phyloP scores from a whole-genome alignment of 257 asterid genomes.

The Coffea canephora region DNA sequence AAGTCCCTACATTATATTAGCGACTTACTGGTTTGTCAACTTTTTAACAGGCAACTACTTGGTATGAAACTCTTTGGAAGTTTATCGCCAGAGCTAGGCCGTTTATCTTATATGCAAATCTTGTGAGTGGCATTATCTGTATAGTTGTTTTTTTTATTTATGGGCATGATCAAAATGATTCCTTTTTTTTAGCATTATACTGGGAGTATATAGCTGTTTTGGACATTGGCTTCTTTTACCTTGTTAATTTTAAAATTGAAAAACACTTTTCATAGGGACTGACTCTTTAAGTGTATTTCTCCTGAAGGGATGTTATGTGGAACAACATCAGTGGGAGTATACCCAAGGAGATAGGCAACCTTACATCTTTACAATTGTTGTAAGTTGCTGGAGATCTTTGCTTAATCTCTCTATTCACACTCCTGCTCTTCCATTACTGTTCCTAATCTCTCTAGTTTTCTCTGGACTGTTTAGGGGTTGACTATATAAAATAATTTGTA shows the following conservation, averaged over 20 bases:
- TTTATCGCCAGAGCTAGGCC: slow-evolving; percentile 82
- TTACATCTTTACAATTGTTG: slow-evolving; percentile 62
- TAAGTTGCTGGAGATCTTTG: slow-evolving; percentile 43
- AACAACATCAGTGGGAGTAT: slow-evolving; percentile 71
- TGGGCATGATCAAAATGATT: background rate
- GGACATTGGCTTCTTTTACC: background rate
- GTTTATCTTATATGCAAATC: slow-evolving; percentile 62
- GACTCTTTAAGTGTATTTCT: slow-evolving; percentile 14
- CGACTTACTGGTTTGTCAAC: slow-evolving; percentile 3
- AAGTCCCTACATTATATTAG: background rate
- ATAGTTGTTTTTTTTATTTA: background rate
- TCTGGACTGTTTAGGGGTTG: slow-evolving; percentile 1
- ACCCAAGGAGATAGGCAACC: slow-evolving; percentile 92
- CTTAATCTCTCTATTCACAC: slow-evolving; percentile 3
- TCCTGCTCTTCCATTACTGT: background rate
- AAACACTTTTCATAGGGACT: background rate
- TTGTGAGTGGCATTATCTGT: slow-evolving; percentile 52
- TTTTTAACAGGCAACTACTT: slow-evolving; percentile 51
- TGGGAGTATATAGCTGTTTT: background rate
- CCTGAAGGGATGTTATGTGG: slow-evolving; percentile 92
- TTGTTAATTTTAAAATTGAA: background rate
- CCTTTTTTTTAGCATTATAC: background rate
- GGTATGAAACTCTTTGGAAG: slow-evolving; percentile 63
- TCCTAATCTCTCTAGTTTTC: background rate
- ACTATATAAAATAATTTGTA: background rate